phyloP scores from a whole-genome alignment of 2,329 filamentous ascomycete species.

The Aureobasidium pullulans region DNA sequence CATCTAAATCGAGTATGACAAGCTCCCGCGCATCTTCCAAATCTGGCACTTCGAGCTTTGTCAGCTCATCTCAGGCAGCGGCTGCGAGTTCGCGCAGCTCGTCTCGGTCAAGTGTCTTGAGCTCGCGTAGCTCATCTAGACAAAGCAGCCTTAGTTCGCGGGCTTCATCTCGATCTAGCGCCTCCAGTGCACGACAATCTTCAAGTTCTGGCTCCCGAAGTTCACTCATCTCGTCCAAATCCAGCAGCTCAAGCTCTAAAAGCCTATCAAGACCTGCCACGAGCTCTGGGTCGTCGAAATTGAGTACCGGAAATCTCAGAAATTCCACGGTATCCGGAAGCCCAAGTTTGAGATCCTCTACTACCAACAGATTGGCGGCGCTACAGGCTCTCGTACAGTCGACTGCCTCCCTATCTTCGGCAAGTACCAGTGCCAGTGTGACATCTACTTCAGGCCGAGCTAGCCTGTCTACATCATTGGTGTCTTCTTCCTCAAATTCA shows the following conservation, averaged over 20 bases:
- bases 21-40: not conserved
- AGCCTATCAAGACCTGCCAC: not conserved
- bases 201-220: too few relatives aligned
- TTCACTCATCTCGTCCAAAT: too few relatives aligned
- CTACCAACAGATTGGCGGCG: not conserved
- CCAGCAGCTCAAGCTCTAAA: not conserved
- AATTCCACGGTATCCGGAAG: not conserved
- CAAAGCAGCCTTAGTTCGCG: too few relatives aligned
- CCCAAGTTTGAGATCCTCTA: not conserved
- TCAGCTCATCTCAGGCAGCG: not conserved
- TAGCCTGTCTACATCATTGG: not conserved
- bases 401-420: not conserved
- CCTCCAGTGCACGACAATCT: too few relatives aligned
- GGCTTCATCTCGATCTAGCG: too few relatives aligned
- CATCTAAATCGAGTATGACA: not conserved
- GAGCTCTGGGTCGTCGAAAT: not conserved
- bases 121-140: not conserved
- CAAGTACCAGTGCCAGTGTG: not conserved
- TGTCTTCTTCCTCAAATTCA: not conserved
- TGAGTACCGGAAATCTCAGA: too few relatives aligned
- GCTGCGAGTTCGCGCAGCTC: not conserved
- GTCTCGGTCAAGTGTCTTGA: not conserved
- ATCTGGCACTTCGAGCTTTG: not conserved
- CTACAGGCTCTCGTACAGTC: not conserved
- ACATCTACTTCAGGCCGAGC: not conserved